Conservation (phyloP, 768 basidiomycete species). For the Amanita brunnescens region DNA sequence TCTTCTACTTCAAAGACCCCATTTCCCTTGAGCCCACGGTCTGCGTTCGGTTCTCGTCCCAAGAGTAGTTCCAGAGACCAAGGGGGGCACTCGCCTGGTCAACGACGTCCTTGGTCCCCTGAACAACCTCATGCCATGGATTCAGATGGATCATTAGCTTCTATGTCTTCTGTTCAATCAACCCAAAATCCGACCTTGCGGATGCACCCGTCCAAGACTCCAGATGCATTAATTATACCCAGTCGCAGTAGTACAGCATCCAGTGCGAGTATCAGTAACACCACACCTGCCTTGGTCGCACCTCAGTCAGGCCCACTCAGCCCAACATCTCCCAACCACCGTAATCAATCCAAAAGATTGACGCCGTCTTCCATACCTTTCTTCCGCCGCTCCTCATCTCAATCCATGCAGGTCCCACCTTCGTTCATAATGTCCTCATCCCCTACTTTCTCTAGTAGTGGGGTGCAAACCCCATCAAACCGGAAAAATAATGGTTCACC, state of each 20-base stretch:
- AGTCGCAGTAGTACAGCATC: constrained; percentile 73
- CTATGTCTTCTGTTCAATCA: constrained; percentile 67
- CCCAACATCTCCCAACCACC: constrained; percentile 60
- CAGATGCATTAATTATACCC: constrained; percentile 43
- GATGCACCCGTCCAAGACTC: constrained; percentile 45
- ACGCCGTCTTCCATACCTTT: constrained; percentile 93
- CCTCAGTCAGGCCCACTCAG: constrained; percentile 57
- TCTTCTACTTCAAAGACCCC: constrained; percentile 40
- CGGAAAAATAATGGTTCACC: constrained; percentile 42
- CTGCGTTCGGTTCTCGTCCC: constrained; percentile 56
- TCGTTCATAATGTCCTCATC: constrained; percentile 41
- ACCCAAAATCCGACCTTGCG: constrained; percentile 40
- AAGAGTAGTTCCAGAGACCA: constrained; percentile 67
- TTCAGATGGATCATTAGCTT: constrained; percentile 69
- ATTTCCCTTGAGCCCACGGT: constrained; percentile 59
- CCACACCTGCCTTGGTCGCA: constrained; percentile 44
- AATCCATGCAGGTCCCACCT: constrained; percentile 68
- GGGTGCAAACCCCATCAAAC: constrained; percentile 30
- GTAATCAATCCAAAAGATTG: constrained; percentile 68
- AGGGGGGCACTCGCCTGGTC: constrained; percentile 31
- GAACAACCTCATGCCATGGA: constrained; percentile 69
- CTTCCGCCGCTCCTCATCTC: constrained; percentile 86
- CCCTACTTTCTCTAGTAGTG: constrained; percentile 35
- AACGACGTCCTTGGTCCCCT: constrained; percentile 54
- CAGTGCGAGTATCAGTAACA: constrained; percentile 62